Base-by-base conservation (phyloP, 306 rosid species). In the Begonia peltatifolia region DNA sequence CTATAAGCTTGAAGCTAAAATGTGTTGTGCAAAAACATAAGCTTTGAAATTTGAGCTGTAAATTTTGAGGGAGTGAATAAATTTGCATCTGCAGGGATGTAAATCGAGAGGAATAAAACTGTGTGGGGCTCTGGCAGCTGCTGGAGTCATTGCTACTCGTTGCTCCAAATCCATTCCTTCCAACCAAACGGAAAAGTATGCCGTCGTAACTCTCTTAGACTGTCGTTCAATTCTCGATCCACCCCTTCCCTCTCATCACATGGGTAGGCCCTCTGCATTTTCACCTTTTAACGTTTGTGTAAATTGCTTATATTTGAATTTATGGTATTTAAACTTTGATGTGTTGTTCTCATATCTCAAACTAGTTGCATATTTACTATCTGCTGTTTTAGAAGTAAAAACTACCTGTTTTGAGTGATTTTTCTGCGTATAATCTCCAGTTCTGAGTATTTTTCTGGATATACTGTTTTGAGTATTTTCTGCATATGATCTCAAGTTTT, bases 191-290 rank as follows among this genome's bases (percentile, higher is more conserved):
- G 97, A 90, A 64, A 90, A 90, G 62, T 83, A 90, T 65, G 95
- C 73, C 22, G 92, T 80, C 4, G 86, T 90, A 14, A 85, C 94
- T 12, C 90, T 90, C 52, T 30, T 59, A 12, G 94, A 90, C 70
- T 90, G 95, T 71, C 97, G 94, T 71, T 50, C 94, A 6, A 42
- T 61, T 65, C 94, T 83, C 22, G 86, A 85, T 49, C 97, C 97
- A 17, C 74, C 79, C 42, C 86, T 85, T 57, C 12, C 58, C 54
- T 66, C 61, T 63, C 66, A 70, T 58, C 76, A 83, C 59, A 55
- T 74, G 53, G 97, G 97, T 90, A 73, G 68, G 68, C 63, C 41
- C 14, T 18, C 38, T 30, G 8, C 38, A 30, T 30, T 30, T 30
- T 30, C 38, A 30, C 38, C 8, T 30, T 30, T 30, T 30, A 30